phyloP scores from a whole-genome alignment of 1,284 basidiomycete species.

The Schizopora paradoxa region DNA sequence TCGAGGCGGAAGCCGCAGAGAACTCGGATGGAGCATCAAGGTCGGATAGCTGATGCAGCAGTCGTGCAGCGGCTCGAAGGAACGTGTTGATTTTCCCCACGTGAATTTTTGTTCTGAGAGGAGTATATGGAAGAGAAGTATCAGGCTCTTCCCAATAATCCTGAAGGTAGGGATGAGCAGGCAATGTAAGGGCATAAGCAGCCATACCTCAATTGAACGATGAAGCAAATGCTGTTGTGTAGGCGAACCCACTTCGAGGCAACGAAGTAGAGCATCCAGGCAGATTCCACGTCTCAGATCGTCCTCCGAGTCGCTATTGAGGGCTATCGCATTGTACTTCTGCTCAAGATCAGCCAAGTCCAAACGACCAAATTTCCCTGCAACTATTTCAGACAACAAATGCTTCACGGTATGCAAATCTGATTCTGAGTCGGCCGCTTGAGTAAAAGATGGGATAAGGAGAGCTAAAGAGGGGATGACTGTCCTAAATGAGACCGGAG shows the following conservation, averaged over 20 bases:
- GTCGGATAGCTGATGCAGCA: slow-evolving; percentile 30
- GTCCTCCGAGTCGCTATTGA: slow-evolving; percentile 28
- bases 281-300: slow-evolving; percentile 31
- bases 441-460: slow-evolving; percentile 31
- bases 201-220: slow-evolving; percentile 18
- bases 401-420: slow-evolving; percentile 28
- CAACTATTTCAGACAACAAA: slow-evolving; percentile 26
- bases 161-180: slow-evolving; percentile 18
- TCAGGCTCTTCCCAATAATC: slow-evolving; percentile 43
- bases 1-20: slow-evolving; percentile 19
- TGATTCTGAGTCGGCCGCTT: slow-evolving; percentile 16
- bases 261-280: slow-evolving; percentile 33
- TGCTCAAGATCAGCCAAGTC: slow-evolving; percentile 29
- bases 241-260: slow-evolving; percentile 31
- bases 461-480: slow-evolving; percentile 48
- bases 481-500: slow-evolving; percentile 45
- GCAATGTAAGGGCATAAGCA: not conserved
- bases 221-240: slow-evolving; percentile 29
- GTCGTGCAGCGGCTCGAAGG: slow-evolving; percentile 35
- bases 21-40: slow-evolving; percentile 17
- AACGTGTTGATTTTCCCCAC: slow-evolving; percentile 39
- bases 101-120: slow-evolving; percentile 30
- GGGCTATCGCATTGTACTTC: slow-evolving; percentile 31
- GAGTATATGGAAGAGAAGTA: slow-evolving; percentile 27
- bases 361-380: slow-evolving; percentile 30